These are phyloP conservation scores for Vanderwaltozyma verrucispora DNA, from an alignment of 805 yeast genomes.

Conservation along the genomic window DNA sequence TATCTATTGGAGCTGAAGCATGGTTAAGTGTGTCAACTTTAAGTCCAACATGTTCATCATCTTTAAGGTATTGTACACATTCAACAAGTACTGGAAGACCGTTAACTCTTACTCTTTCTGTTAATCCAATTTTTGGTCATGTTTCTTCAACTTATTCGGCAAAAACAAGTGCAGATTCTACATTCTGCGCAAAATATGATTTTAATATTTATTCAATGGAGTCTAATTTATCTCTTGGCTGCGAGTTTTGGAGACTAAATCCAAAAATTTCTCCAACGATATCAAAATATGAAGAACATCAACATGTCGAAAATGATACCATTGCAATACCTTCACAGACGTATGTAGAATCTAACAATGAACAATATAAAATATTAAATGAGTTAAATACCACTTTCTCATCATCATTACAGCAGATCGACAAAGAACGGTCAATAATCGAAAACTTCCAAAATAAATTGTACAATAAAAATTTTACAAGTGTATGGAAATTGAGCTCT, in stretches of 20 bases:
- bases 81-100: slow-evolving; percentile 86
- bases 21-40: slow-evolving; percentile 80
- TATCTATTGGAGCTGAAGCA: slow-evolving; percentile 72
- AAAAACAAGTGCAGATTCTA: slow-evolving; percentile 61
- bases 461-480: slow-evolving; percentile 45
- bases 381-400: slow-evolving; percentile 24
- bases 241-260: slow-evolving; percentile 60
- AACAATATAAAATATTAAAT: slow-evolving; percentile 15
- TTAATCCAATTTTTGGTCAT: slow-evolving; percentile 86
- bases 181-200: slow-evolving; percentile 76
- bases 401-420: slow-evolving; percentile 24
- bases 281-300: background rate
- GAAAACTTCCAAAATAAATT: slow-evolving; percentile 42
- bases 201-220: slow-evolving; percentile 87
- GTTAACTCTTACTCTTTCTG: slow-evolving; percentile 71
- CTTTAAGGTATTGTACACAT: slow-evolving; percentile 74
- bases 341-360: background rate
- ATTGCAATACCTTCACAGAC: background rate
- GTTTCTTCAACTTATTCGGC: slow-evolving; percentile 81
- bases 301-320: background rate
- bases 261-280: background rate
- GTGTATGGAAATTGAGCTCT: slow-evolving; percentile 66
- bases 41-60: slow-evolving; percentile 85
- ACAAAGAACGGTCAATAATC: slow-evolving; percentile 34
- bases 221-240: slow-evolving; percentile 77